phyloP scores from a whole-genome alignment of 2,329 filamentous ascomycete genomes.

The Colletotrichum gigasporum region DNA sequence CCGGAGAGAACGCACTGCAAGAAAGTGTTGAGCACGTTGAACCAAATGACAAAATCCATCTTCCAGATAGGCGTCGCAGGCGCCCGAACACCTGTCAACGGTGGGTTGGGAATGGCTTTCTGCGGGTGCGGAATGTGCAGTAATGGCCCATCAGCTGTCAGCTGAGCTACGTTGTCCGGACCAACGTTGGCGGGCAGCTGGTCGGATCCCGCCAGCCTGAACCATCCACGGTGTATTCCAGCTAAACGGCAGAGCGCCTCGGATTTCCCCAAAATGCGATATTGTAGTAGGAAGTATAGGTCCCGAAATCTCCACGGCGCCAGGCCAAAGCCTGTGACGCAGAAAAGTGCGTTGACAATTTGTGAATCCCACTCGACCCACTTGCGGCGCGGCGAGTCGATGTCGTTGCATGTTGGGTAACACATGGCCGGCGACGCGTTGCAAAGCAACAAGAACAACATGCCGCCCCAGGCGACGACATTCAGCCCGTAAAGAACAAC shows the following conservation, averaged over 20 bases:
- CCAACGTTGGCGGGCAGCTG: conserved; percentile 63
- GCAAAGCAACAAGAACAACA: conserved; percentile 87
- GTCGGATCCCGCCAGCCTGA: conserved; percentile 74
- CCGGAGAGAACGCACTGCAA: conserved; percentile 77
- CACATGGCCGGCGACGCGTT: conserved; percentile 81
- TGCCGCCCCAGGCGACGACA: conserved; percentile 88
- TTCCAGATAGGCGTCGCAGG: conserved; percentile 77
- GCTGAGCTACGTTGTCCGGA: conserved; percentile 58
- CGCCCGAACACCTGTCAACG: conserved; percentile 77
- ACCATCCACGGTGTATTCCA: conserved; percentile 80
- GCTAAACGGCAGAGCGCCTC: conserved; percentile 74
- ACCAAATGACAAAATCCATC: conserved; percentile 81
- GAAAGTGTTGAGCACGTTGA: conserved; percentile 81
- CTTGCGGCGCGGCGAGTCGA: conserved; percentile 78
- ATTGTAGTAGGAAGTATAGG: conserved; percentile 76
- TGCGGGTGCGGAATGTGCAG: conserved; percentile 70
- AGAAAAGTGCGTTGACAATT: conserved; percentile 85
- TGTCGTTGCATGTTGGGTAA: conserved; percentile 72
- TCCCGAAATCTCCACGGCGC: conserved; percentile 88
- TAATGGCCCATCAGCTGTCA: conserved; percentile 47
- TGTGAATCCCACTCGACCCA: conserved; percentile 91
- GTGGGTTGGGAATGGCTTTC: conserved; percentile 69
- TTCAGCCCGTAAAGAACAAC: conserved; percentile 84
- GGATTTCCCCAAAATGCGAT: conserved; percentile 62
- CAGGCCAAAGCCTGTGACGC: conserved; percentile 85